Evolutionary conservation across 768 basidiomycete species (phyloP).

Genomic region (Mycena pura): DNA sequence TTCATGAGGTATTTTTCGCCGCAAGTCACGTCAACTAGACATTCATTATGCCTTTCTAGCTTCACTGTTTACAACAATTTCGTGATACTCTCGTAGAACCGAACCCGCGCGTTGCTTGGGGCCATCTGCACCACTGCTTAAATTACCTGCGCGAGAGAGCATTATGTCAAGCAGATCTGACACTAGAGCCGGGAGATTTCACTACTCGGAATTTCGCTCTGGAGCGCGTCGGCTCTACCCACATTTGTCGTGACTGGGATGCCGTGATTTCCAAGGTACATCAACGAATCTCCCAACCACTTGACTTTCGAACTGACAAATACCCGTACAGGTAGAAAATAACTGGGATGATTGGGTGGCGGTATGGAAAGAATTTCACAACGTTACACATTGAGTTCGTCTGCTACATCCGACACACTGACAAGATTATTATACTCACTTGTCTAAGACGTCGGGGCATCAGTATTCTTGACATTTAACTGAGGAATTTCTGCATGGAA

Average conservation of each 20-base stretch:
- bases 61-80: slow-evolving; percentile 23
- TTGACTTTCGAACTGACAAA: too few relatives aligned
- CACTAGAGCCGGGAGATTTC: slow-evolving; percentile 54
- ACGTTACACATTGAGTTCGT: slow-evolving; percentile 17
- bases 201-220: slow-evolving; percentile 40
- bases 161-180: slow-evolving; percentile 54
- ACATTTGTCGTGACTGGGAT: slow-evolving; percentile 51
- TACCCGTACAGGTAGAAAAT: too few relatives aligned
- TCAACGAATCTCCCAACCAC: too few relatives aligned
- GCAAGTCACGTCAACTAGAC: too few relatives aligned
- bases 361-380: slow-evolving; percentile 21
- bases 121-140: slow-evolving; percentile 51
- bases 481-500: too few relatives aligned
- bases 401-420: neutral
- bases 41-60: neutral
- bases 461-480: too few relatives aligned
- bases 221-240: slow-evolving; percentile 44
- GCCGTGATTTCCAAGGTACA: slow-evolving; percentile 40
- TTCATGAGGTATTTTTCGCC: slow-evolving; percentile 16
- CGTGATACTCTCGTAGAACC: slow-evolving; percentile 22
- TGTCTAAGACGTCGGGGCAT: too few relatives aligned
- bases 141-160: slow-evolving; percentile 55
- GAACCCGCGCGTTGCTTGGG: slow-evolving; percentile 13
- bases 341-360: slow-evolving; percentile 44
- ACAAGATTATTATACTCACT: neutral